A percentile compares a stretch with the other conserved stretches of the same genome.
Evolutionary conservation across 495 filamentous ascomycete species (phyloP).

Genomic region (Cenococcum geophilum): DNA sequence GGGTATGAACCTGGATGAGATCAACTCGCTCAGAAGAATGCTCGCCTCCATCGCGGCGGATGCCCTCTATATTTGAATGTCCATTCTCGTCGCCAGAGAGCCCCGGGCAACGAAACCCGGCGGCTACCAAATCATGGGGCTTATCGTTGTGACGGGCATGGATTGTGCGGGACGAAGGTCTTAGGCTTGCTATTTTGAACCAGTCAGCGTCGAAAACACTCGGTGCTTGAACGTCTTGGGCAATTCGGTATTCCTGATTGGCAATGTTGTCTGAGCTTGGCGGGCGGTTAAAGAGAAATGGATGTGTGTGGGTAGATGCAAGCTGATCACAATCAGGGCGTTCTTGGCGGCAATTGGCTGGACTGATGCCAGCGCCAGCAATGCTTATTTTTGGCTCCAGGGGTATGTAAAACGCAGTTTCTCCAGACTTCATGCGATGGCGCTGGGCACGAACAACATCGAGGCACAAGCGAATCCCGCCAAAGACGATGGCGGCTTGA

Average conservation of each 20-base stretch:
- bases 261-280: not conserved
- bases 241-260: not conserved
- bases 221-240: constrained; percentile 6
- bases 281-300: constrained; percentile 23
- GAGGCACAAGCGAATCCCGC: not conserved
- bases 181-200: constrained; percentile 8
- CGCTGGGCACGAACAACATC: not conserved
- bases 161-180: constrained; percentile 8
- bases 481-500: too few relatives aligned
- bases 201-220: constrained; percentile 8
- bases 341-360: constrained; percentile 10
- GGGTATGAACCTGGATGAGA: constrained; percentile 9
- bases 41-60: constrained; percentile 12
- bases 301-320: constrained; percentile 10
- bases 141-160: constrained; percentile 11
- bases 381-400: constrained; percentile 26
- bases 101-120: constrained; percentile 17
- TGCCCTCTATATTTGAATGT: constrained; percentile 29
- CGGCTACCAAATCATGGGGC: constrained; percentile 18
- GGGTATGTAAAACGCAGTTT: constrained; percentile 3
- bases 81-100: constrained; percentile 1
- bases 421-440: not conserved
- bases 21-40: constrained; percentile 14
- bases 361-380: constrained; percentile 8
- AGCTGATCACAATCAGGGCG: constrained; percentile 1